Percentiles rank a stretch among this genome's conserved stretches.
phyloP scores from a whole-genome alignment of 2,329 filamentous ascomycete species.

The Aspergillus thermomutatus region DNA sequence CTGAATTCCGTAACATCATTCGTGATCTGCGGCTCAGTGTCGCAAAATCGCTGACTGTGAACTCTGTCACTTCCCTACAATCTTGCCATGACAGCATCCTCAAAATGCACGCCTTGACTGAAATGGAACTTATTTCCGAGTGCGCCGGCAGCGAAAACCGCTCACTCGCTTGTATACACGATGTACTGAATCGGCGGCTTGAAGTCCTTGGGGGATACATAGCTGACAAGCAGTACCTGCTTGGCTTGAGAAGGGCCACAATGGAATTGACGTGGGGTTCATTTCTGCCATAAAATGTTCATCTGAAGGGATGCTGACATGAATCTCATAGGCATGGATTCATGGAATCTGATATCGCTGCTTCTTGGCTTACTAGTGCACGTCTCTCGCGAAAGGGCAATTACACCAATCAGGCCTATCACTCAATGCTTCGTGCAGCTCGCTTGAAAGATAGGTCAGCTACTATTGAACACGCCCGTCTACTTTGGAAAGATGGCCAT shows the following conservation, averaged over 20 bases:
- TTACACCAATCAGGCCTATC: conserved; percentile 83
- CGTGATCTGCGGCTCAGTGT: conserved; percentile 65
- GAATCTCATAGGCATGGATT: conserved; percentile 49
- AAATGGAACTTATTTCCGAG: conserved; percentile 73
- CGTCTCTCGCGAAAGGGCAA: conserved; percentile 82
- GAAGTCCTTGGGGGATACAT: conserved; percentile 85
- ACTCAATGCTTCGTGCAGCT: conserved; percentile 85
- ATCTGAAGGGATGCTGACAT: conserved; percentile 21
- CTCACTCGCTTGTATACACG: conserved; percentile 37
- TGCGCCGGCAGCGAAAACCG: conserved; percentile 31
- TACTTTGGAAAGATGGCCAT: conserved; percentile 90
- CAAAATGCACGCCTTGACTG: conserved; percentile 80
- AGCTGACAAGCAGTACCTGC: conserved; percentile 87
- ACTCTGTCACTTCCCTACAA: conserved; percentile 75
- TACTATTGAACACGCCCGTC: conserved; percentile 87
- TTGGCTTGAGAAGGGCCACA: conserved; percentile 78
- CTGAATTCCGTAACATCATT: conserved; percentile 57
- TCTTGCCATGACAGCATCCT: conserved; percentile 81
- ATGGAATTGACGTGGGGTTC: conserved; percentile 66
- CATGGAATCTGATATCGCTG: conserved; percentile 70
- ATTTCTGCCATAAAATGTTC: neutral
- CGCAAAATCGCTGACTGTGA: conserved; percentile 69
- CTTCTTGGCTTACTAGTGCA: conserved; percentile 80
- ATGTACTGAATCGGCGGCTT: conserved; percentile 70
- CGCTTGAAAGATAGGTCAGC: conserved; percentile 80